Evolutionary conservation across 805 yeast species (phyloP).

Genomic region (Candida sonorensis): DNA sequence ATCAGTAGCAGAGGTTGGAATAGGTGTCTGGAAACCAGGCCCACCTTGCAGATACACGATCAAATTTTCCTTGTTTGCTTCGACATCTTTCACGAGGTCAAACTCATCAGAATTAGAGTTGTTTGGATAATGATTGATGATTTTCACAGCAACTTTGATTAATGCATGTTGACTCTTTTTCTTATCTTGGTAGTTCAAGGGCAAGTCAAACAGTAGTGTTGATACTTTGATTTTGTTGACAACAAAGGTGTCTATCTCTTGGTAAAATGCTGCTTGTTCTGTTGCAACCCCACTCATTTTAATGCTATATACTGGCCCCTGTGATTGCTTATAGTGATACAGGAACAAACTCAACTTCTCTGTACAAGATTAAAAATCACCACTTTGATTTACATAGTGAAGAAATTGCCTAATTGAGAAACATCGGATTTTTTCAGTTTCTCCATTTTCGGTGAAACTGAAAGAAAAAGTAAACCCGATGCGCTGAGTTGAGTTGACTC

Average conservation of each 20-base stretch:
- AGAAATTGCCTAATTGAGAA: too few species aligned
- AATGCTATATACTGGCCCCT: too few species aligned
- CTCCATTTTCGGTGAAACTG: too few species aligned
- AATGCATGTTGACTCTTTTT: slow-evolving; percentile 1
- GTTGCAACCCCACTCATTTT: too few species aligned
- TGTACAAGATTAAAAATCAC: too few species aligned
- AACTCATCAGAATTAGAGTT: slow-evolving; percentile 1
- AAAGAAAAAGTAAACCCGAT: too few species aligned
- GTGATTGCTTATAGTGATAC: too few species aligned
- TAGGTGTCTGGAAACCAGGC: slow-evolving; percentile 41
- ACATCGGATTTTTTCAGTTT: too few species aligned
- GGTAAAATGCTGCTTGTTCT: background rate
- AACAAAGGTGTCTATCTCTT: slow-evolving; percentile 11
- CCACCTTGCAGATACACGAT: slow-evolving; percentile 46
- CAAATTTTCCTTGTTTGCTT: slow-evolving; percentile 6
- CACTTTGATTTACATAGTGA: too few species aligned
- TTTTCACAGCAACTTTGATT: slow-evolving; percentile 15
- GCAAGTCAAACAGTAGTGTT: slow-evolving; percentile 18
- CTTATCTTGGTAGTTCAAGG: slow-evolving; percentile 17
- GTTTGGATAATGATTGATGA: slow-evolving; percentile 9
- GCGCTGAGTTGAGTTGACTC: too few species aligned
- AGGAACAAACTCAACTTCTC: too few species aligned
- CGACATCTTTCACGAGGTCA: slow-evolving; percentile 21
- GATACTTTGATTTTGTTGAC: slow-evolving; percentile 15
- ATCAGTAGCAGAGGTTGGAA: slow-evolving; percentile 8